A percentile compares a stretch with the other conserved stretches of the same genome.
These are phyloP conservation scores for Calonectria naviculata DNA, from an alignment of 2,329 filamentous ascomycete genomes.

Conservation along the genomic window DNA sequence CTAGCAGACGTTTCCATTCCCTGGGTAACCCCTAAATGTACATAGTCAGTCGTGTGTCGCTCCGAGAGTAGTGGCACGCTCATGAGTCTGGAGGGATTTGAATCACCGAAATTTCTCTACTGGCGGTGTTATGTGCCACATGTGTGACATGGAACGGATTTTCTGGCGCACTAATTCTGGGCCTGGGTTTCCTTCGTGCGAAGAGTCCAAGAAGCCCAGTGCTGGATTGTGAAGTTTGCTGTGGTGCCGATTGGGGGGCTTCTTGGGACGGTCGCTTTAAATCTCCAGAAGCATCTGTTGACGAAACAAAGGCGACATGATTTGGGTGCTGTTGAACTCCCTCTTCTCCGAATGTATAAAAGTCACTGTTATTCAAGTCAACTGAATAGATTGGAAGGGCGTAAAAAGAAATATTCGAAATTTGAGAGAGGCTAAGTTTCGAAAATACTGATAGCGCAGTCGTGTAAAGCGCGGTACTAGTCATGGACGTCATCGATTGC, in stretches of 20 bases:
- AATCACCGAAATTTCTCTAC: background rate
- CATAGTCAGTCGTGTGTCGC: too few relatives aligned
- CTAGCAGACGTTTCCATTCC: too few relatives aligned
- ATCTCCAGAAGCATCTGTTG: background rate
- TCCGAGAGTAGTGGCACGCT: too few relatives aligned
- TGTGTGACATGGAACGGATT: background rate
- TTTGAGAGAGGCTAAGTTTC: slow-evolving; percentile 2
- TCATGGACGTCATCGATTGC: background rate
- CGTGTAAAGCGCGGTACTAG: background rate
- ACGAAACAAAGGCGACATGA: background rate
- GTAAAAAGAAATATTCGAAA: slow-evolving; percentile 1
- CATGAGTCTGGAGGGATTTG: background rate
- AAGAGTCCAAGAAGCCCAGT: background rate
- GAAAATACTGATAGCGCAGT: slow-evolving; percentile 5
- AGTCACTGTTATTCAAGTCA: background rate
- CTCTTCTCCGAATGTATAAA: background rate
- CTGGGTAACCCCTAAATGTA: too few relatives aligned
- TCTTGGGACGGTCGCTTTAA: background rate
- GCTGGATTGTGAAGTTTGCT: background rate
- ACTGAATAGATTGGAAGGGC: background rate
- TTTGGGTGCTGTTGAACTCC: background rate
- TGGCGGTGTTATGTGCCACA: background rate
- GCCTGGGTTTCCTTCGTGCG: background rate
- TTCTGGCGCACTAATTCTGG: background rate
- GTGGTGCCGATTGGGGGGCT: background rate